A percentile compares a stretch with the other conserved stretches of the same genome.
Evolutionary conservation across 768 basidiomycete species (phyloP).

Genomic region (Holtermanniella nyarrowii): DNA sequence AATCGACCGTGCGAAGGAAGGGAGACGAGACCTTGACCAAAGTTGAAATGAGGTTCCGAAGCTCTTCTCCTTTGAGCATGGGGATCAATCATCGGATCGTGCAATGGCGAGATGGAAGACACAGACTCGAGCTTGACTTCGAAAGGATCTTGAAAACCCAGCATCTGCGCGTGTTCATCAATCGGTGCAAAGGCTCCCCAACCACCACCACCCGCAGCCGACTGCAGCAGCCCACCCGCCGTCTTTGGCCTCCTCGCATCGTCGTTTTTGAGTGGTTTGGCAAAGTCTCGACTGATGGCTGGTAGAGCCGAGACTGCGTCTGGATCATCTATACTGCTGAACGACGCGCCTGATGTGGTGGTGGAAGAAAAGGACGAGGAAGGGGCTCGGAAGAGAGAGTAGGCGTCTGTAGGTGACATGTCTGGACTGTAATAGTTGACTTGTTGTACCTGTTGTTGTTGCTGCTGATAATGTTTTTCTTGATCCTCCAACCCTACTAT

Average conservation of each 20-base stretch:
- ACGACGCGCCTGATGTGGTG: slow-evolving; percentile 27
- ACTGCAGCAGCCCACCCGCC: slow-evolving; percentile 32
- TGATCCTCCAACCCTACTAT: too few relatives aligned
- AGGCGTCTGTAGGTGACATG: too few relatives aligned
- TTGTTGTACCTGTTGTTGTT: too few relatives aligned
- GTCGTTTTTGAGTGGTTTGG: slow-evolving; percentile 20
- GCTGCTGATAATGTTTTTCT: too few relatives aligned
- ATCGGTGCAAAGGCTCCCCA: slow-evolving; percentile 11
- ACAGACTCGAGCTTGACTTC: background rate
- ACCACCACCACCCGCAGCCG: slow-evolving; percentile 12
- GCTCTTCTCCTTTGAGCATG: slow-evolving; percentile 16
- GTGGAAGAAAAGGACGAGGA: too few relatives aligned
- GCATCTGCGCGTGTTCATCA: slow-evolving; percentile 9
- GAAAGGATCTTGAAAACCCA: slow-evolving; percentile 8
- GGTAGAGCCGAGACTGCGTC: slow-evolving; percentile 33
- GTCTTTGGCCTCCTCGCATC: slow-evolving; percentile 37
- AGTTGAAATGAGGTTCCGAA: slow-evolving; percentile 20
- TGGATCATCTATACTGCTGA: slow-evolving; percentile 28
- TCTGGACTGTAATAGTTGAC: too few relatives aligned
- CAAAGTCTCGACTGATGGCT: slow-evolving; percentile 38
- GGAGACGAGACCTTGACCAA: background rate
- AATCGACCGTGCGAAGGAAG: background rate
- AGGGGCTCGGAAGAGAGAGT: too few relatives aligned
- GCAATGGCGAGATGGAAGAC: background rate
- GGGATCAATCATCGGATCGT: slow-evolving; percentile 14